A percentile compares a stretch with the other conserved stretches of the same genome.
phyloP scores from a whole-genome alignment of 2,329 filamentous ascomycete species.

The Penicillium sp. region DNA sequence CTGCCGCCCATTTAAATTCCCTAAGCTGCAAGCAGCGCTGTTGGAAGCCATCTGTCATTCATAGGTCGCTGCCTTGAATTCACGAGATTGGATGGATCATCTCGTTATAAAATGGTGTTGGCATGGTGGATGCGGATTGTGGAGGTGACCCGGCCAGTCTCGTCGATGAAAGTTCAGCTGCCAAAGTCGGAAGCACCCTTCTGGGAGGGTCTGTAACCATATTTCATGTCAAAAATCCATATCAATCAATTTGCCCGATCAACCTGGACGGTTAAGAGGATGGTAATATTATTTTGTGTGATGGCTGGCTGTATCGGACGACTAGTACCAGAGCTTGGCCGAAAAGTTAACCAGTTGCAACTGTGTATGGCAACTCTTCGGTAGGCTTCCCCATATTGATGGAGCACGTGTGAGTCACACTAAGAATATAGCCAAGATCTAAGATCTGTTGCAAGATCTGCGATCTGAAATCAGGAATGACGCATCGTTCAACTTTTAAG shows the following conservation, averaged over 20 bases:
- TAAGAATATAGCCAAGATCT: background rate
- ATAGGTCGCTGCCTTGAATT: background rate
- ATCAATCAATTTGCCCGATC: constrained; percentile 22
- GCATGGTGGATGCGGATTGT: background rate
- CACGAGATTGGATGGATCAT: background rate
- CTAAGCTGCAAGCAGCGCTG: background rate
- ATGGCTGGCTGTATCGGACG: background rate
- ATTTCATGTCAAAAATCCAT: constrained; percentile 31
- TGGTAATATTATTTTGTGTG: background rate
- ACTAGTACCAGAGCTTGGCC: too few species aligned
- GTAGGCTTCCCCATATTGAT: background rate
- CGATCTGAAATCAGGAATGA: background rate
- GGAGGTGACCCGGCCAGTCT: background rate
- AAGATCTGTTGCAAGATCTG: background rate
- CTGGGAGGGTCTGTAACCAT: constrained; percentile 39
- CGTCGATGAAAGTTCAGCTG: constrained; percentile 11
- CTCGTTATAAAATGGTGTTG: background rate
- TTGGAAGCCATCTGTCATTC: background rate
- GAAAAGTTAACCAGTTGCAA: background rate
- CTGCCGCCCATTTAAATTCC: background rate
- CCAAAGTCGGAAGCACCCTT: constrained; percentile 31
- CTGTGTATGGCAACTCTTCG: background rate
- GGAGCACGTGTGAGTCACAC: background rate
- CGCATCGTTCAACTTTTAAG: background rate
- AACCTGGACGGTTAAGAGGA: background rate